Base-by-base conservation (phyloP, 148 eudicot species). In the Heliamphora exappendiculata region DNA sequence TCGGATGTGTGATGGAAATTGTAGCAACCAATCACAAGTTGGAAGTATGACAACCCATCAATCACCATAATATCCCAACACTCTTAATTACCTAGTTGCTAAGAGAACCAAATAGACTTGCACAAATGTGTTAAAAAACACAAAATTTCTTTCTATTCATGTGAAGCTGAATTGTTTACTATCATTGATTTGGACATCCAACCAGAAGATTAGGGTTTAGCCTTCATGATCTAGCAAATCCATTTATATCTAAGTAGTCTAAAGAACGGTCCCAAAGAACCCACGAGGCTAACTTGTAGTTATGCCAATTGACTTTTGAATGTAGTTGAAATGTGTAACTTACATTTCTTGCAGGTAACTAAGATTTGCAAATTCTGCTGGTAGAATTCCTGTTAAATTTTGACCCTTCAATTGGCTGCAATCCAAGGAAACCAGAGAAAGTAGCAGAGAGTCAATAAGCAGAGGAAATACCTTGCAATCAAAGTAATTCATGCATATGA, bases 301-400 rank as follows among this genome's bases (percentile, higher is more conserved):
- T 68, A 17, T 45, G 54, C 19, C 13, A 39, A 73, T 24, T 12
- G 54, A 68, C 19, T 24, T 29, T 8, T 19, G 42, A 29, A 29
- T 44, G 67, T 19, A 28, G 31, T 7, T 17, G 9, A 47, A 67
- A 19, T 31, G 29, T 20, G 7, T 65, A 3, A 83, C 97, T 89
- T 85, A 90, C 98, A 94, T 74, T 78, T 85, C 89, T 73, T 54
- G 76, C 62, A 91, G 85, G 66, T 76, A 50, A 78, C 71, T 72
- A 49, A 94, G 87, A 73, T 84, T 81, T 24, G 76, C 80, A 17
- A 94, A 85, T 77, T 90, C 97, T 57, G 50, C 82, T 4, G 97
- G 93, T 51, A 94, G 69, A 53, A 20, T 76, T 79, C 98, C 98
- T 2, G 86, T 84, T 77, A 90, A 83, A 82, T 91, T 94, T 73